Evolutionary conservation across 1,284 basidiomycete species (phyloP).

Genomic region (Phylloporus sp.): DNA sequence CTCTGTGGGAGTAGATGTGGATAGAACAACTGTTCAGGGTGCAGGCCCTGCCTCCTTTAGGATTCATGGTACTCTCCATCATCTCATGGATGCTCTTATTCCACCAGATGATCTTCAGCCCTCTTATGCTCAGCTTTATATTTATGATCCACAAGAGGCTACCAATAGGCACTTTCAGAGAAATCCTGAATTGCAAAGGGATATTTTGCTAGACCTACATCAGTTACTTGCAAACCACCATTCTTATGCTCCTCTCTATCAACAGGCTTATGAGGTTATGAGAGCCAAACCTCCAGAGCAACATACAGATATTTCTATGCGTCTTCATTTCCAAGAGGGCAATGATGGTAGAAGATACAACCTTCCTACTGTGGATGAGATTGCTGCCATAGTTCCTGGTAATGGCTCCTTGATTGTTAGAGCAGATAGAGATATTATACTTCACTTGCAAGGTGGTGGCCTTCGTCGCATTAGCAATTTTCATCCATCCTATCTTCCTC

Average conservation of each 20-base stretch:
- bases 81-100: conserved; percentile 38
- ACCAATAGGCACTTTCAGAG: conserved; percentile 18
- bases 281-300: not conserved
- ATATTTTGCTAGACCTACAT: conserved; percentile 35
- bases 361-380: not conserved
- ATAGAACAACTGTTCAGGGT: conserved; percentile 33
- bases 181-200: conserved; percentile 30
- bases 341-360: not conserved
- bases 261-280: conserved; percentile 39
- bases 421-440: conserved; percentile 14
- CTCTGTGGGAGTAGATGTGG: conserved; percentile 15
- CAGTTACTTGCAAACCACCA: conserved; percentile 30
- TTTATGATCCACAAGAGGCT: conserved; percentile 40
- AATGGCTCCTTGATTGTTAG: conserved; percentile 14
- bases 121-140: conserved; percentile 45
- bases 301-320: not conserved
- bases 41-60: conserved; percentile 39
- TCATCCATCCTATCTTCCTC: conserved; percentile 38
- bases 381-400: conserved; percentile 20
- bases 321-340: not conserved
- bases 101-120: conserved; percentile 29
- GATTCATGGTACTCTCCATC: conserved; percentile 43
- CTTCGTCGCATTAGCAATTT: not conserved
- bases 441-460: not conserved
- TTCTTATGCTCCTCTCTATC: conserved; percentile 32